Evolutionary conservation across 1,139 yeast genomes (phyloP), one percentile per base, ranked within the genome.

Genomic region (Geotrichum restrictum): DNA sequence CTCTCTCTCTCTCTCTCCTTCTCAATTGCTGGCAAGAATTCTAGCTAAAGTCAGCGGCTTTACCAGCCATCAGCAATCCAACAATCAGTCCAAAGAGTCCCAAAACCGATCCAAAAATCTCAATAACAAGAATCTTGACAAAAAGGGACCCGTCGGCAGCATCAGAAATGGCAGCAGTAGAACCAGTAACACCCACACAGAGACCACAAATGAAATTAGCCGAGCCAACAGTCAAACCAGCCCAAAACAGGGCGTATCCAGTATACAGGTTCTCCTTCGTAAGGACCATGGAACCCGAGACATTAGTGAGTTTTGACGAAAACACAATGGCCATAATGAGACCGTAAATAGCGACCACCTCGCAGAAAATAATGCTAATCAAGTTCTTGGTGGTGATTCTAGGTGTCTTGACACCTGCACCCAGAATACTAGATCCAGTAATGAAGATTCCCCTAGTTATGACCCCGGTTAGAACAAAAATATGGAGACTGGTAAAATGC

Each of bases 351-450:
- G 98, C 99, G 56, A 94, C 99, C 62, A 94, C 98, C 73, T 94
- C 99, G 78, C 98, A 94, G 77, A 94, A 94, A 74, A 94, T 94
- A 70, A 94, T 93, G 53, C 96, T 85, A 55, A 94, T 94, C 69
- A 94, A 80, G 71, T 93, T 93, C 77, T 94, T 94, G 57, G 99
- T 94, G 46, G 98, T 91, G 69, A 94, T 94, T 68, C 98, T 77
- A 48, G 98, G 98, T 3, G 96, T 93, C 69, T 88, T 88, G 57
- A 94, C 97, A 74, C 98, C 98, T 3, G 98, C 98, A 61, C 99
- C 99, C 57, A 94, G 74, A 62, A 94, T 88, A 40, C 96, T 83
- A 1, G 97, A 78, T 40, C 99, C 99, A 1, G 98, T 93, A 57
- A 94, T 81, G 70, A 93, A 94, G 61, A 94, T 94, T 59, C 99